Evolutionary conservation across 2,329 filamentous ascomycete genomes (phyloP).

Genomic region (Pyricularia sp.): DNA sequence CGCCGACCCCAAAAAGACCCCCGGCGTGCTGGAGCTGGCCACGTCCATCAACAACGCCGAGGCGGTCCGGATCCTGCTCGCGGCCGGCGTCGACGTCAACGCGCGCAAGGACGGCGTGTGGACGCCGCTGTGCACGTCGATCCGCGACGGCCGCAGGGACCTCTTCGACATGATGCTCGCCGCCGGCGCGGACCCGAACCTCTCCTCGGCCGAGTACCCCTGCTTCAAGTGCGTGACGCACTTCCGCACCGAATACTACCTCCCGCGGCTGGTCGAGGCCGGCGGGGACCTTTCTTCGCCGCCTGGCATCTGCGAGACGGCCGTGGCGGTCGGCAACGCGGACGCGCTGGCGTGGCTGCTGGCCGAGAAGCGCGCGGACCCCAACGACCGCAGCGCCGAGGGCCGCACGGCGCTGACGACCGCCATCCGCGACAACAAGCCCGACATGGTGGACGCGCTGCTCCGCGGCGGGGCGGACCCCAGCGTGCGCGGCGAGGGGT

Average conservation of each 20-base stretch:
- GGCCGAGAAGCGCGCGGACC: constrained; percentile 20
- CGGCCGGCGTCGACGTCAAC: constrained; percentile 14
- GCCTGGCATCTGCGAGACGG: constrained; percentile 19
- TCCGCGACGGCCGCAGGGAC: constrained; percentile 12
- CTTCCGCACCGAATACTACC: constrained; percentile 14
- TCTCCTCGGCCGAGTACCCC: constrained; percentile 19
- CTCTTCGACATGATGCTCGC: constrained; percentile 19
- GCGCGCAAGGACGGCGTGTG: constrained; percentile 15
- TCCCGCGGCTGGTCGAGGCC: constrained; percentile 20
- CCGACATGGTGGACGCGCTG: constrained; percentile 32
- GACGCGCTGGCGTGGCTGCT: constrained; percentile 24
- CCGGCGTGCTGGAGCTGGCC: constrained; percentile 52
- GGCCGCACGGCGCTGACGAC: constrained; percentile 18
- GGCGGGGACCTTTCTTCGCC: constrained; percentile 20
- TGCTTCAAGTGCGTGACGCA: constrained; percentile 14
- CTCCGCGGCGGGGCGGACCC: constrained; percentile 20
- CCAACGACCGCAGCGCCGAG: constrained; percentile 17
- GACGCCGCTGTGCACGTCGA: constrained; percentile 15
- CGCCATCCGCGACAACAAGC: constrained; percentile 23
- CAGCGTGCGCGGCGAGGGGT: constrained; percentile 22
- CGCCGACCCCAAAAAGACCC: constrained; percentile 45
- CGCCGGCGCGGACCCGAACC: constrained; percentile 24
- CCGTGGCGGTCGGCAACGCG: constrained; percentile 18
- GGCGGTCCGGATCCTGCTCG: constrained; percentile 32
- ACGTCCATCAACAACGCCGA: constrained; percentile 51